Conservation (phyloP, 192 early-diverging fungal genomes). For the Kappamyces sp. region DNA sequence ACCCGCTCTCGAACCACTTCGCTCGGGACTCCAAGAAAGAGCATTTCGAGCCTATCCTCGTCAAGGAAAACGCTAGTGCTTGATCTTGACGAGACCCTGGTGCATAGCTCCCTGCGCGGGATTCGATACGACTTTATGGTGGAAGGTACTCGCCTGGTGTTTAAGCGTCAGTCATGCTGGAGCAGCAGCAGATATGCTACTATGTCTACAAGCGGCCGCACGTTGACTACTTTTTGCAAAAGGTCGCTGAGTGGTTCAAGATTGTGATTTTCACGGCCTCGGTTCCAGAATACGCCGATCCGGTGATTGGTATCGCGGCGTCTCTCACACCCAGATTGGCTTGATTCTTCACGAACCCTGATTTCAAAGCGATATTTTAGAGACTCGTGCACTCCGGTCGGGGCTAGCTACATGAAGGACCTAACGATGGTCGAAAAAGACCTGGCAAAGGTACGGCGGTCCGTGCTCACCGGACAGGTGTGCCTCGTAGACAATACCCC, state of each 20-base stretch:
- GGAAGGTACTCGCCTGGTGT: too few relatives aligned
- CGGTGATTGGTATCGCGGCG: too few relatives aligned
- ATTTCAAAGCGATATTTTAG: constrained; percentile 75
- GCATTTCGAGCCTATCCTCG: too few relatives aligned
- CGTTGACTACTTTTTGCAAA: constrained; percentile 77
- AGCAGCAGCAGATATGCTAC: constrained; percentile 74
- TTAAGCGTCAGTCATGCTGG: too few relatives aligned
- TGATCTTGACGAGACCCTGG: constrained; percentile 68
- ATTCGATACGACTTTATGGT: constrained; percentile 68
- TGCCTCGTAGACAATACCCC: constrained; percentile 76
- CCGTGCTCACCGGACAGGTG: too few relatives aligned
- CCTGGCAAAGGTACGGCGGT: constrained; percentile 63
- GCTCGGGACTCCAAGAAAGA: too few relatives aligned
- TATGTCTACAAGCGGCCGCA: constrained; percentile 88
- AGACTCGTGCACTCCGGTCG: constrained; percentile 66
- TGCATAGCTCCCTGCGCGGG: constrained; percentile 61
- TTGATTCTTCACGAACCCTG: constrained; percentile 64
- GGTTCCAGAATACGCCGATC: constrained; percentile 90
- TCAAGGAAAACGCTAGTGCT: constrained; percentile 44
- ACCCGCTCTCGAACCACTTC: too few relatives aligned
- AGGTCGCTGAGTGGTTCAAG: constrained; percentile 84
- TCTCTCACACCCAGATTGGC: too few relatives aligned
- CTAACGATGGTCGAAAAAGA: constrained; percentile 67
- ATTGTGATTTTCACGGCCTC: constrained; percentile 87
- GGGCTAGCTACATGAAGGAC: constrained; percentile 74